Evolutionary conservation across 495 filamentous ascomycete species (phyloP).

Genomic region (Hypoxylon cercidicola): DNA sequence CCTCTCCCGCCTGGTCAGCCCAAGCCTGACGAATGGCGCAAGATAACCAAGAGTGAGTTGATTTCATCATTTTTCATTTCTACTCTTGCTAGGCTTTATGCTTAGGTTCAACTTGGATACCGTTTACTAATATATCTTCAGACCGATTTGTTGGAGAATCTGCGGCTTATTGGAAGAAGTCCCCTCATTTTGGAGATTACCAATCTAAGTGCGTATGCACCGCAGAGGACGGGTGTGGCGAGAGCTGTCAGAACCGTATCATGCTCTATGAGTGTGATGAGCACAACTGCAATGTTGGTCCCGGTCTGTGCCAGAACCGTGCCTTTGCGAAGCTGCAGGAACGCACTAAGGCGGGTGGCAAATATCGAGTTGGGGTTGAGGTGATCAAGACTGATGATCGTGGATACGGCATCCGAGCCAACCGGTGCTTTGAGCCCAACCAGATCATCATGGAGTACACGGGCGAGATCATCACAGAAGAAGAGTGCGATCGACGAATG

Average conservation of each 20-base stretch:
- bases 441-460: slow-evolving; percentile 99
- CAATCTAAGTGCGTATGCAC: slow-evolving; percentile 81
- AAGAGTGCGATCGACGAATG: slow-evolving; percentile 93
- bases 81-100: not conserved
- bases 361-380: slow-evolving; percentile 91
- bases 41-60: slow-evolving; percentile 81
- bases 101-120: not conserved
- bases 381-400: slow-evolving; percentile 89
- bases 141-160: slow-evolving; percentile 95
- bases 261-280: slow-evolving; percentile 98
- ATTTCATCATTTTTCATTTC: slow-evolving; percentile 26
- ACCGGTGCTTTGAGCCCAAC: slow-evolving; percentile 84
- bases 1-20: slow-evolving; percentile 86
- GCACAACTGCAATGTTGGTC: slow-evolving; percentile 82
- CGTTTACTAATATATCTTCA: slow-evolving; percentile 47
- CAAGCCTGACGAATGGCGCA: slow-evolving; percentile 90
- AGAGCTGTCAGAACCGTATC: slow-evolving; percentile 90
- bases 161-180: slow-evolving; percentile 83
- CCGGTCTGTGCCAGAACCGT: slow-evolving; percentile 80
- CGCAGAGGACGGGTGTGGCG: slow-evolving; percentile 81
- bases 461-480: slow-evolving; percentile 94
- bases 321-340: slow-evolving; percentile 83
- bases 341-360: slow-evolving; percentile 78
- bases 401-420: slow-evolving; percentile 90
- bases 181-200: slow-evolving; percentile 75